Base-by-base conservation (phyloP, 2,329 filamentous ascomycete genomes). In the Phialocephala subalpina region DNA sequence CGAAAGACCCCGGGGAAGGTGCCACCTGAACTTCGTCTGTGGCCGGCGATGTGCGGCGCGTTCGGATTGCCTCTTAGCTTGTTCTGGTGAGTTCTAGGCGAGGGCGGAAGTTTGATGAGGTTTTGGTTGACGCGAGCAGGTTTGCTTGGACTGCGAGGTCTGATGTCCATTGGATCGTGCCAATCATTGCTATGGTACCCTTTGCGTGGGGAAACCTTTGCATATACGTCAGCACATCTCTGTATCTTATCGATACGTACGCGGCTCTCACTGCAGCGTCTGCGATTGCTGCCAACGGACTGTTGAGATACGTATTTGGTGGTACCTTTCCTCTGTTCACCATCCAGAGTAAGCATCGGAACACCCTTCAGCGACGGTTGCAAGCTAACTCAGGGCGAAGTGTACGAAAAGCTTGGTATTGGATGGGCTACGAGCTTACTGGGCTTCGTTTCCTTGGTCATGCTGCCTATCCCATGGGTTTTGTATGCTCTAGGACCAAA, bases 141-240 rank as follows among this genome's bases (percentile, higher is more conserved):
- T 66, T 66, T n/a, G 64, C 49, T 20, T 66, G 64, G 64, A 59
- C 60, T 3, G 55, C 64, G 11, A 63, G 27, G 33, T 36, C 2
- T 11, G 33, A 63, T 57, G 60, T 66, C 2, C 64, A 66, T 85
- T 66, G 67, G 67, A 68, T 66, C 40, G 60, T 68, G 9, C 67
- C 67, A 9, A 64, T 62, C 25, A n/a, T 68, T 4, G 60, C 57
- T 1, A 83, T 86, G n/a, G 77, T 87, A 5, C 78, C 83, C 0
- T 88, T 89, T 71, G 84, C 84, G 0, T 87, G 84, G 81, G 86
- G 86, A 1, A 88, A 88, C 67, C 75, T 89, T 2, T 86, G 82
- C 66, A 78, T 90, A 4, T 89, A 89, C 69, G 81, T 88, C 7
- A 42, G 20, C 20, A 22, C 40, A 22, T 62, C 57, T 20, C 29